Evolutionary conservation across 2,329 filamentous ascomycete genomes (phyloP), one percentile per base, ranked within the genome.

Genomic region (Coniochaeta ligniaria): DNA sequence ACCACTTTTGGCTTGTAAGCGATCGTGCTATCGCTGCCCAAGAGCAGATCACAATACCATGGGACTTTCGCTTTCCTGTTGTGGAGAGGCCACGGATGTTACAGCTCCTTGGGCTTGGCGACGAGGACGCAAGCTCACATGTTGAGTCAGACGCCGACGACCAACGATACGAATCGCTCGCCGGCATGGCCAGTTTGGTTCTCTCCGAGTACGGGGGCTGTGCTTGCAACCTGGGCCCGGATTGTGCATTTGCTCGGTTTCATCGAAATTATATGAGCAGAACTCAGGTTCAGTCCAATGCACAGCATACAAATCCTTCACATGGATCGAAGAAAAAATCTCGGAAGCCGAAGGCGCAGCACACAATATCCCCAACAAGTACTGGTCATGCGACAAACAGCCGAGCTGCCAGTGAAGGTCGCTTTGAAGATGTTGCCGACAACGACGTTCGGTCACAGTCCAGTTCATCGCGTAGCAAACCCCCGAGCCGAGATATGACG

Each of bases 1-100:
- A 94, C 70, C 91, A 95, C 70, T 96, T 98, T 73, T 97, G 94
- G 84, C 88, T 97, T 64, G 86, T 96, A 62, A 92, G 92, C 67
- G 91, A 91, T 66, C 84, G 89, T 59, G 82, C 88, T 41, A 92
- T 98, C 60, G 74, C 81, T 17, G 78, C 85, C 1, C 79, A 81
- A 45, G 85, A 87, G 67, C 84, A 86, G 67, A 85, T 83, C 68
- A 91, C 80, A 28, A 83, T 81, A 66, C 83, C 77, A 59, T 91
- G 80, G 91, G 91, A 86, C 69, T 94, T 81, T 75, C 84, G 74
- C 65, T 83, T 82, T 65, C 83, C 78, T 67, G 88, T 79, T 70
- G 83, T 76, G 63, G 75, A 79, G 1, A 77, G 78, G 59, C 72
- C 75, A 4, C 79, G 83, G 35, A 84, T 85, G 72, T 75, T 85